phyloP scores from a whole-genome alignment of 2,329 filamentous ascomycete genomes.

The Phaeosphaeriaceae sp. region DNA sequence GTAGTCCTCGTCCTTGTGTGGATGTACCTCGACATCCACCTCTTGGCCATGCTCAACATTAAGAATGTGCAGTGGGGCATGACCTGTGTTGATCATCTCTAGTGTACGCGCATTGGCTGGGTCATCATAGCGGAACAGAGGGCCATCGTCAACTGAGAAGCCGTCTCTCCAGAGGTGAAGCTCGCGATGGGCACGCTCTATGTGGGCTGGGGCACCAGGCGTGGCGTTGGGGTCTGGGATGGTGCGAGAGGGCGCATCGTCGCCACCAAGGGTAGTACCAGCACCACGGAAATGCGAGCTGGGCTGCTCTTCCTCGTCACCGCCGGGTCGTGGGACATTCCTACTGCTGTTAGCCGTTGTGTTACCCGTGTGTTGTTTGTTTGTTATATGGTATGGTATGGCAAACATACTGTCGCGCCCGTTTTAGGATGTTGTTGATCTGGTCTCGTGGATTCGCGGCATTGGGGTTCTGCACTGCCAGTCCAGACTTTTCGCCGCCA shows the following conservation, averaged over 20 bases:
- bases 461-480: conserved; percentile 70
- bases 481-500: conserved; percentile 83
- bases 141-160: conserved; percentile 84
- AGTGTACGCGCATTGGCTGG: conserved; percentile 74
- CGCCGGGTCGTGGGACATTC: conserved; percentile 65
- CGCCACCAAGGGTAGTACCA: conserved; percentile 79
- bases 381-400: no score
- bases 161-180: conserved; percentile 84
- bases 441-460: conserved; percentile 57
- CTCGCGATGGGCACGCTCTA: conserved; percentile 67
- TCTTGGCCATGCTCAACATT: conserved; percentile 76
- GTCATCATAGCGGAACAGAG: conserved; percentile 79
- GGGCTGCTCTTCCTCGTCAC: conserved; percentile 56
- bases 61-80: conserved; percentile 78
- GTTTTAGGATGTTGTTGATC: conserved; percentile 58
- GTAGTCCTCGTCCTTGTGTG: conserved; percentile 78
- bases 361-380: background rate
- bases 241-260: conserved; percentile 72
- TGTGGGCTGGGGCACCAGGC: conserved; percentile 43
- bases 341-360: conserved; percentile 50
- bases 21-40: conserved; percentile 76
- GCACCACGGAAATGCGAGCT: conserved; percentile 69
- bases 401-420: conserved; percentile 51
- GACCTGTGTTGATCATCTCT: conserved; percentile 76
- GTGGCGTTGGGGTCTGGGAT: conserved; percentile 66